A percentile compares a stretch with the other conserved stretches of the same genome.
phyloP scores from a whole-genome alignment of 2,329 filamentous ascomycete genomes.

The Colletotrichum truncatum region DNA sequence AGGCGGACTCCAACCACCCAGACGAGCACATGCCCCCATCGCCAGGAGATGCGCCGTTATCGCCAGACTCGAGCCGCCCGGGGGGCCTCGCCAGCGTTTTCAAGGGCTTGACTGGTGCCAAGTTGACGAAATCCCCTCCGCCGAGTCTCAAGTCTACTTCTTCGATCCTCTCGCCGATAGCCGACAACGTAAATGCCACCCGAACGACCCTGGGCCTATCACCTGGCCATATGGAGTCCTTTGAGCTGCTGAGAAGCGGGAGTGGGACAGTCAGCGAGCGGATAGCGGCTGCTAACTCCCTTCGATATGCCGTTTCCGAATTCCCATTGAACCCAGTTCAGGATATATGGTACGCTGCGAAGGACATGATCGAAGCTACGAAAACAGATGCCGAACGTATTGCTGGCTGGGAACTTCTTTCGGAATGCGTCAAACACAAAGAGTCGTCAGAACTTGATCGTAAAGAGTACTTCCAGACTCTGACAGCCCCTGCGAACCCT shows the following conservation, averaged over 20 bases:
- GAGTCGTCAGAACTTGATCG: conserved; percentile 73
- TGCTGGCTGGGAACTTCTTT: conserved; percentile 73
- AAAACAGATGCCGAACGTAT: conserved; percentile 63
- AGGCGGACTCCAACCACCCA: conserved; percentile 18
- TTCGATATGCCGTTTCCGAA: conserved; percentile 65
- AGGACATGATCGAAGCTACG: conserved; percentile 68
- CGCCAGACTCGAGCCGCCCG: conserved; percentile 63
- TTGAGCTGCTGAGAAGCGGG: conserved; percentile 58
- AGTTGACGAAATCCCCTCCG: conserved; percentile 60
- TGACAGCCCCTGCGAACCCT: conserved; percentile 63
- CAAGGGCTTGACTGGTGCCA: conserved; percentile 67
- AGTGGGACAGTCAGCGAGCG: conserved; percentile 62
- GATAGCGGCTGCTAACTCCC: conserved; percentile 64
- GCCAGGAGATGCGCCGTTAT: conserved; percentile 64
- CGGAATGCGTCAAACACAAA: conserved; percentile 70
- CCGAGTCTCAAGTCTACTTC: conserved; percentile 50
- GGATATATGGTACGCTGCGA: conserved; percentile 73
- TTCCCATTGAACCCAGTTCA: conserved; percentile 67
- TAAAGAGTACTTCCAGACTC: conserved; percentile 70
- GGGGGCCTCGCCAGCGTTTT: conserved; percentile 71
- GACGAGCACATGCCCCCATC: conserved; percentile 68
- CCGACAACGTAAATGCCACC: conserved; percentile 55
- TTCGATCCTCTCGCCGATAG: conserved; percentile 46
- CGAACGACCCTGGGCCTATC: conserved; percentile 54
- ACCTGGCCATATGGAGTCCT: conserved; percentile 61